Conservation (phyloP, 306 rosid species). For the Castanea mollissima region DNA sequence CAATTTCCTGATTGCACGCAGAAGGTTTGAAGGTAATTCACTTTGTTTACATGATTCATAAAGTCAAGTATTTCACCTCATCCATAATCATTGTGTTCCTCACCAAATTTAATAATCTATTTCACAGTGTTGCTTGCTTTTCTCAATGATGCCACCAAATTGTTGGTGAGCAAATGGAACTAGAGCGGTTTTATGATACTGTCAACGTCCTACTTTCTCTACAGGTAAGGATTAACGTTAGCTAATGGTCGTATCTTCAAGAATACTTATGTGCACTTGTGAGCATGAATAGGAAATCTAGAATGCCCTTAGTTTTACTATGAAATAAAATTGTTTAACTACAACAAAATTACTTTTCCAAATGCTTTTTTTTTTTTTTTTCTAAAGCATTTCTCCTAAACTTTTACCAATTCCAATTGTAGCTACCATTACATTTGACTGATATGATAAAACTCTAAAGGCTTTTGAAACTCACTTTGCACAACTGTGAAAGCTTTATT, state of each 20-base stretch:
- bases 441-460: too few species aligned
- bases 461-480: too few species aligned
- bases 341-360: too few species aligned
- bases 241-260: background rate
- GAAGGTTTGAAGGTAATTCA: constrained; percentile 60
- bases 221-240: constrained; percentile 38
- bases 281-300: background rate
- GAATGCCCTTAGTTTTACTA: background rate
- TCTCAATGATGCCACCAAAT: constrained; percentile 50
- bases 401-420: too few species aligned
- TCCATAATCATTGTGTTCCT: background rate
- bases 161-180: constrained; percentile 69
- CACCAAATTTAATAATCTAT: background rate
- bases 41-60: background rate
- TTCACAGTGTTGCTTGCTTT: constrained; percentile 60
- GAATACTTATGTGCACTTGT: background rate
- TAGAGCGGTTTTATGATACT: constrained; percentile 51
- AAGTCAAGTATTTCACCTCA: background rate
- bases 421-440: too few species aligned
- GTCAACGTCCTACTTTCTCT: constrained; percentile 62
- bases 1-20: constrained; percentile 85
- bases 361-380: too few species aligned
- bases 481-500: too few species aligned
- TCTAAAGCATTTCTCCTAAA: too few species aligned
- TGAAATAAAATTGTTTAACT: too few species aligned